Evolutionary conservation across 768 basidiomycete genomes (phyloP).

Genomic region (Kwoniella botswanensis): DNA sequence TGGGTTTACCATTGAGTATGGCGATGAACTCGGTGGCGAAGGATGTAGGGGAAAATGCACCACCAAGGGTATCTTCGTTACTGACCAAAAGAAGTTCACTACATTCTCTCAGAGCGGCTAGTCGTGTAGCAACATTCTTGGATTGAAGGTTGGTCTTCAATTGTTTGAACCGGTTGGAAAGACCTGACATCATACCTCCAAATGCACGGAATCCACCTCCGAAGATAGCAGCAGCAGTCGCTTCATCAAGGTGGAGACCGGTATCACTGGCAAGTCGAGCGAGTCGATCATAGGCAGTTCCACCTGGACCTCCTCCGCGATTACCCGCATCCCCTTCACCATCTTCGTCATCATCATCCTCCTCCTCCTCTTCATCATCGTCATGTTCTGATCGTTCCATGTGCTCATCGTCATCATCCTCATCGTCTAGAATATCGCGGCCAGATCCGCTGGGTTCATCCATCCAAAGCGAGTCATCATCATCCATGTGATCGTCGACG

Average conservation of each 20-base stretch:
- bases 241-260: constrained; percentile 49
- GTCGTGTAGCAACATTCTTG: constrained; percentile 67
- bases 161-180: constrained; percentile 79
- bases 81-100: constrained; percentile 94
- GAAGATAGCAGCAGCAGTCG: constrained; percentile 57
- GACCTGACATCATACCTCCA: constrained; percentile 71
- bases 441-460: constrained; percentile 36
- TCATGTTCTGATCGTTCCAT: constrained; percentile 53
- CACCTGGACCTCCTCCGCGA: constrained; percentile 59
- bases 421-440: constrained; percentile 22
- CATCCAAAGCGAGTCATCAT: constrained; percentile 42
- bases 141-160: constrained; percentile 65
- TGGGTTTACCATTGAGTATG: constrained; percentile 69
- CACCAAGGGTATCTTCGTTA: constrained; percentile 94
- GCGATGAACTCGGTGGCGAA: constrained; percentile 90
- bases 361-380: constrained; percentile 45
- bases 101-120: constrained; percentile 89
- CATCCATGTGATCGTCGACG: constrained; percentile 48
- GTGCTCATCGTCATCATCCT: constrained; percentile 44
- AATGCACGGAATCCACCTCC: constrained; percentile 78
- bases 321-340: constrained; percentile 55
- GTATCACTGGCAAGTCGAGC: constrained; percentile 37
- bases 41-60: constrained; percentile 81
- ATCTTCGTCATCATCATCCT: constrained; percentile 58
- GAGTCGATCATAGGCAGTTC: constrained; percentile 43